These are phyloP conservation scores for Keithomyces neogunnii DNA, from an alignment of 2,329 filamentous ascomycete species.

Conservation along the genomic window DNA sequence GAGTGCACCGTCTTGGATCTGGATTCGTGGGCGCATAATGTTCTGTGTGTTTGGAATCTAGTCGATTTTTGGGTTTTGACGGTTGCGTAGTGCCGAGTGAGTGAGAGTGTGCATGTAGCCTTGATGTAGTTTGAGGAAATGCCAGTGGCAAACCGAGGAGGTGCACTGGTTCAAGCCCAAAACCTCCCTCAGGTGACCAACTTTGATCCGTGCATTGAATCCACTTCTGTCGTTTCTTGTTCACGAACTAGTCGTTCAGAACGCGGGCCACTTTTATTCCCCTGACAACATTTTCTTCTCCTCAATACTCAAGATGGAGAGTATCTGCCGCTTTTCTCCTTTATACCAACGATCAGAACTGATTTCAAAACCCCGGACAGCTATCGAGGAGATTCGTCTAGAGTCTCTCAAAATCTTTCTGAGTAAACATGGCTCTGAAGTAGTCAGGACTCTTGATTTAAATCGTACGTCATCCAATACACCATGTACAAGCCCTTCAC, in stretches of 20 bases:
- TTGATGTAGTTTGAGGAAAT: too few relatives aligned
- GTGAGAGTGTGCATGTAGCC: background rate
- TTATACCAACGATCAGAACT: slow-evolving; percentile 13
- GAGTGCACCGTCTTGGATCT: slow-evolving; percentile 1
- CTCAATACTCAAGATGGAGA: slow-evolving; percentile 13
- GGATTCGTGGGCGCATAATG: slow-evolving; percentile 7
- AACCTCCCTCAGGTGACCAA: background rate
- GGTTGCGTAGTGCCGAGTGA: background rate
- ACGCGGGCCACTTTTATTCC: background rate
- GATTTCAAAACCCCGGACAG: slow-evolving; percentile 5
- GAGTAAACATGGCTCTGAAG: background rate
- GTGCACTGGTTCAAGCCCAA: background rate
- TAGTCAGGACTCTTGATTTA: background rate
- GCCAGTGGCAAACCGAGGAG: background rate
- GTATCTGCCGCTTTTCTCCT: slow-evolving; percentile 14
- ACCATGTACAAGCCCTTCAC: background rate
- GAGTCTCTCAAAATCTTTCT: slow-evolving; percentile 8
- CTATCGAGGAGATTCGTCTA: slow-evolving; percentile 8
- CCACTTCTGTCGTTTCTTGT: background rate
- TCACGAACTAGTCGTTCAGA: background rate
- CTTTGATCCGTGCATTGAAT: background rate
- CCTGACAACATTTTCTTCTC: background rate
- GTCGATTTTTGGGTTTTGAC: background rate
- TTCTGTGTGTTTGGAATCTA: background rate
- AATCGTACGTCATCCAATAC: background rate